Evolutionary conservation across 441 rosid genomes (phyloP).

Genomic region (Croton setiger): DNA sequence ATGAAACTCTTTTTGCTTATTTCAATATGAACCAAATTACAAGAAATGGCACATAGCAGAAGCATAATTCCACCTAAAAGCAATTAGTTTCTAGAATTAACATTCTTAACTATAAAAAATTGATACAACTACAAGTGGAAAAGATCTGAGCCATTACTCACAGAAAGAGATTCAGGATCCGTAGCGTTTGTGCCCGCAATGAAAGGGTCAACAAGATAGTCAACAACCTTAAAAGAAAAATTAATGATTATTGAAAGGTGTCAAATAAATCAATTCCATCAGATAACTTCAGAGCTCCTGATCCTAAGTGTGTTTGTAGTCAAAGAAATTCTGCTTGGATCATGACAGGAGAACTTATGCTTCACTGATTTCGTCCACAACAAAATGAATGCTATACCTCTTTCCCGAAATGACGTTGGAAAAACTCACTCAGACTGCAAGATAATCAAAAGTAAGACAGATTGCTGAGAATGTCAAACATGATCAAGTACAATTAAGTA

Average conservation of each 20-base stretch:
- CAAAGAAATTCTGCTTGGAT: neutral
- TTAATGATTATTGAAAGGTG: conserved; percentile 11
- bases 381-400: conserved; percentile 52
- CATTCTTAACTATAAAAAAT: neutral
- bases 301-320: neutral
- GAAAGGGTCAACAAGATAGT: conserved; percentile 91
- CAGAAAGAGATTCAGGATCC: conserved; percentile 91
- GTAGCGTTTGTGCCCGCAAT: conserved; percentile 92
- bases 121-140: conserved; percentile 14
- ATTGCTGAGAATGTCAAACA: conserved; percentile 20
- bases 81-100: neutral
- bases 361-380: conserved; percentile 14
- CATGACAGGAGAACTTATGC: conserved; percentile 10
- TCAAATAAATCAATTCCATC: conserved; percentile 6
- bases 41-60: neutral
- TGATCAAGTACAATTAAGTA: neutral
- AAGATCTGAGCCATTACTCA: conserved; percentile 42
- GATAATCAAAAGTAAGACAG: conserved; percentile 20
- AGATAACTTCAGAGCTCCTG: neutral
- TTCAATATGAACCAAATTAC: neutral
- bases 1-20: neutral
- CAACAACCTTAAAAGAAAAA: conserved; percentile 66
- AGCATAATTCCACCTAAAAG: conserved; percentile 1
- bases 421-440: conserved; percentile 84
- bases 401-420: conserved; percentile 87